Base-by-base conservation (phyloP, 176 grass and related monocot genomes). In the Triticum monococcum region DNA sequence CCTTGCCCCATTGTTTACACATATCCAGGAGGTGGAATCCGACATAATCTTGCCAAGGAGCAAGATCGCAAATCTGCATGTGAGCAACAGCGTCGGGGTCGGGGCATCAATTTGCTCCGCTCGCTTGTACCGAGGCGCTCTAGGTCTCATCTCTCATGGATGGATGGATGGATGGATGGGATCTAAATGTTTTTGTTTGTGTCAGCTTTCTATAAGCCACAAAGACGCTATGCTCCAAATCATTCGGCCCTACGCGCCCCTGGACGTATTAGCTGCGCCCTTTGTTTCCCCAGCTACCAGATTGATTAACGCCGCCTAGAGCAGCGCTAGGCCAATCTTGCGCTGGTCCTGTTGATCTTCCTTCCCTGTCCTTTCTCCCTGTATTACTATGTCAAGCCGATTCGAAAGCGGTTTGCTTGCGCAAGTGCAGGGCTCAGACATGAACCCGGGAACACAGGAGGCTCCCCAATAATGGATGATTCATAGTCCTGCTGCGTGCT, bases 1-100 rank as follows among this genome's bases (percentile, higher is more conserved):
- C 64, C 3, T 60, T 14, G 8, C 8, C 25, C 73, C 7, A 2
- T 74, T 63, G 76, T 84, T 74, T 68, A 78, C 68, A 1, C 72
- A 75, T 50, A 91, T 38, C 89, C 80, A 43, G 28, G 24, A 38
- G 35, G 46, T 28, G 48, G 67, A 52, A 30, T 59, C 85, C 60
- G 76, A 84, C 89, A 91, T 84, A 80, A 80, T 84, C 85, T 84
- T 91, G 45, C 77, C 85, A 87, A 84, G 73, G 32, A 80, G 74
- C 54, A 69, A 65, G 31, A 54, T 64, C 73, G 3, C 56, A 79
- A 65, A 77, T 56, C 48, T 43, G 46, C 25, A 57, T 64, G 25
- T 52, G 79, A 82, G 48, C 9, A 60, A 78, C 56, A 83, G 11
- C n/a, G 24, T 25, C 54, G 54, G 18, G 54, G 54, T 22, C 54